Conservation (phyloP, 805 yeast species). For the Cyberlindnera misumaiensis region DNA sequence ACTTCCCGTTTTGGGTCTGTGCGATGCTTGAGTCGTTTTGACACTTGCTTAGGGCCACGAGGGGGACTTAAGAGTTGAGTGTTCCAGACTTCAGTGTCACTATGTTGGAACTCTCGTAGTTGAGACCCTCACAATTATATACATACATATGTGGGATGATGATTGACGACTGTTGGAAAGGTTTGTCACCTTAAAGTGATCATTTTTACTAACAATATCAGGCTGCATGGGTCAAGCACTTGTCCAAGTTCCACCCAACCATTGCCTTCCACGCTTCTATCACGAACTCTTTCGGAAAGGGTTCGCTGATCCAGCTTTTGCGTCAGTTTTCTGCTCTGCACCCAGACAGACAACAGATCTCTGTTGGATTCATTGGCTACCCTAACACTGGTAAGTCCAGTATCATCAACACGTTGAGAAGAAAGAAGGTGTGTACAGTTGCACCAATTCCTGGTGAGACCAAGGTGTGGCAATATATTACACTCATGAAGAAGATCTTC, state of each 20-base stretch:
- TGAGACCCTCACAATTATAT: conserved; percentile 67
- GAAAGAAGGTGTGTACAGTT: conserved; percentile 92
- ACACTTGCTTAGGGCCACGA: conserved; percentile 19
- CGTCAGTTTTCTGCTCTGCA: conserved; percentile 91
- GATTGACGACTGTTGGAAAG: background rate
- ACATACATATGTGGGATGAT: conserved; percentile 7
- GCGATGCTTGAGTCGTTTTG: conserved; percentile 28
- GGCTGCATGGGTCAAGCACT: conserved; percentile 99
- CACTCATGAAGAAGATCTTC: conserved; percentile 92
- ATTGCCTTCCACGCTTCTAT: conserved; percentile 97
- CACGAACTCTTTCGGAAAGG: conserved; percentile 96
- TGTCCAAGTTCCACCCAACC: conserved; percentile 88
- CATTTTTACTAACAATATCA: conserved; percentile 28
- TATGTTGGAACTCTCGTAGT: conserved; percentile 60
- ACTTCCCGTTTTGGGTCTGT: conserved; percentile 42
- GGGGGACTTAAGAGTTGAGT: conserved; percentile 74
- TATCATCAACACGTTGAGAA: conserved; percentile 86
- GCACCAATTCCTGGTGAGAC: conserved; percentile 99
- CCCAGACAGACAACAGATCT: conserved; percentile 88
- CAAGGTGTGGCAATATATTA: conserved; percentile 97
- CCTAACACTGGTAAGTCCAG: conserved; percentile 98
- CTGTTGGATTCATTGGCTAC: conserved; percentile 96
- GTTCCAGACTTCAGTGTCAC: conserved; percentile 17
- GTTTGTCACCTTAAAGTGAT: background rate
- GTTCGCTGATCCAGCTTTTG: conserved; percentile 85